A percentile compares a stretch with the other conserved stretches of the same genome.
Evolutionary conservation across 352 stramenopile genomes (phyloP).

Genomic region (Phytopythium aichiense): DNA sequence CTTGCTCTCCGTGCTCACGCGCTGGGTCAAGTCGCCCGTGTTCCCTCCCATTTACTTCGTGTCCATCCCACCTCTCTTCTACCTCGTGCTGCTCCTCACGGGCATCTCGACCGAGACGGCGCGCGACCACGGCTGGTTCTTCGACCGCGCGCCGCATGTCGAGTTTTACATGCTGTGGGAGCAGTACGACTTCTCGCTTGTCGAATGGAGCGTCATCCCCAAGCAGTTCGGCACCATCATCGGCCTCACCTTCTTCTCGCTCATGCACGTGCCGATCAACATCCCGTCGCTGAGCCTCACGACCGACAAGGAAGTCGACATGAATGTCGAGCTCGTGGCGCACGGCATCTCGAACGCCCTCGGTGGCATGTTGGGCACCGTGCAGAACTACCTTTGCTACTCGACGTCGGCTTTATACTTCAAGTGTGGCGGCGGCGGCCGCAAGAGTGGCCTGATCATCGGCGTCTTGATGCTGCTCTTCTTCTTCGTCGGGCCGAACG

Average conservation of each 20-base stretch:
- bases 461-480: conserved; percentile 72
- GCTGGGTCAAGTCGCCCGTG: conserved; percentile 51
- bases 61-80: conserved; percentile 76
- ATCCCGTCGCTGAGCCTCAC: conserved; percentile 89
- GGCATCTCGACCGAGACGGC: conserved; percentile 55
- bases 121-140: conserved; percentile 70
- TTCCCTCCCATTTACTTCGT: conserved; percentile 81
- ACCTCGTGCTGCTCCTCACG: conserved; percentile 46
- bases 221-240: conserved; percentile 80
- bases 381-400: conserved; percentile 92
- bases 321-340: conserved; percentile 91
- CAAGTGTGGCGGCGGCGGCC: conserved; percentile 81
- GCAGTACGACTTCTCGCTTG: conserved; percentile 61
- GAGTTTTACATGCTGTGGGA: conserved; percentile 74
- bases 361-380: conserved; percentile 77
- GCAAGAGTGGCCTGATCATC: conserved; percentile 60
- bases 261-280: conserved; percentile 96
- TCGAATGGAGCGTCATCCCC: conserved; percentile 69
- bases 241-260: conserved; percentile 88
- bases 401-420: conserved; percentile 84
- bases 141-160: conserved; percentile 57
- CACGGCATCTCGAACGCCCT: conserved; percentile 91
- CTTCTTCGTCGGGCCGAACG: conserved; percentile 86
- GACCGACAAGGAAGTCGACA: conserved; percentile 86
- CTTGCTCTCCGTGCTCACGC: conserved; percentile 48